phyloP scores from a whole-genome alignment of 1,139 yeast species.

The Zhuliangozyma blackwelliae region DNA sequence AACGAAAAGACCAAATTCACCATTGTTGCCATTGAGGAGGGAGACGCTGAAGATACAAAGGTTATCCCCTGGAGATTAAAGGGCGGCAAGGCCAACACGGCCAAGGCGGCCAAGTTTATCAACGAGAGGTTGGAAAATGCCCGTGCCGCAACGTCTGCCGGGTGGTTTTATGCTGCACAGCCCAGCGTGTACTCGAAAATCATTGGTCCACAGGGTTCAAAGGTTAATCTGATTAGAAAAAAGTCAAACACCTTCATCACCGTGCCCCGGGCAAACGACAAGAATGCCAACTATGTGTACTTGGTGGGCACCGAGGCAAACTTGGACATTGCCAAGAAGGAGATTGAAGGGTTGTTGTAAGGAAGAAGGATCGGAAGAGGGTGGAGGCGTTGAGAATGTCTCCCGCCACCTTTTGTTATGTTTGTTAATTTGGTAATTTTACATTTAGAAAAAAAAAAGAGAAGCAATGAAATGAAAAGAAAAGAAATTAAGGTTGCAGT shows the following conservation, averaged over 20 bases:
- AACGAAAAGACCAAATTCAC: conserved; percentile 41
- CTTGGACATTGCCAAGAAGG: conserved; percentile 24
- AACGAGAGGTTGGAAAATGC: conserved; percentile 32
- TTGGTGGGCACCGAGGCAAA: conserved; percentile 31
- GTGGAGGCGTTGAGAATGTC: too few relatives aligned
- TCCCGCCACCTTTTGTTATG: too few relatives aligned
- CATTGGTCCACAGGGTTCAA: conserved; percentile 76
- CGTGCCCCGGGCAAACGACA: conserved; percentile 60
- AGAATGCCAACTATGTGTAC: conserved; percentile 21
- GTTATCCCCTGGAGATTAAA: conserved; percentile 63
- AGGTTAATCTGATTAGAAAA: conserved; percentile 58
- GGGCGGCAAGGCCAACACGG: conserved; percentile 40
- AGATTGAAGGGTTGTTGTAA: conserved; percentile 18
- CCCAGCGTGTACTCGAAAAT: conserved; percentile 48
- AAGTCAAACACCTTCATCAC: conserved; percentile 55
- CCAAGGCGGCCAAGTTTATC: conserved; percentile 35
- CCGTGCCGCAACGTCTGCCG: conserved; percentile 26
- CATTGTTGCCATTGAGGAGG: conserved; percentile 17
- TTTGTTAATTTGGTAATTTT: too few relatives aligned
- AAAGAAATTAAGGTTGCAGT: too few relatives aligned
- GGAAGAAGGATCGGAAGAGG: background rate
- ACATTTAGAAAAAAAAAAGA: too few relatives aligned
- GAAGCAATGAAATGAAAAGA: too few relatives aligned
- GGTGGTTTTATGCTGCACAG: conserved; percentile 36
- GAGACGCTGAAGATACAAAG: conserved; percentile 17